These are phyloP conservation scores for Meira miltonrushii DNA, from an alignment of 1,284 basidiomycete genomes.

Conservation along the genomic window DNA sequence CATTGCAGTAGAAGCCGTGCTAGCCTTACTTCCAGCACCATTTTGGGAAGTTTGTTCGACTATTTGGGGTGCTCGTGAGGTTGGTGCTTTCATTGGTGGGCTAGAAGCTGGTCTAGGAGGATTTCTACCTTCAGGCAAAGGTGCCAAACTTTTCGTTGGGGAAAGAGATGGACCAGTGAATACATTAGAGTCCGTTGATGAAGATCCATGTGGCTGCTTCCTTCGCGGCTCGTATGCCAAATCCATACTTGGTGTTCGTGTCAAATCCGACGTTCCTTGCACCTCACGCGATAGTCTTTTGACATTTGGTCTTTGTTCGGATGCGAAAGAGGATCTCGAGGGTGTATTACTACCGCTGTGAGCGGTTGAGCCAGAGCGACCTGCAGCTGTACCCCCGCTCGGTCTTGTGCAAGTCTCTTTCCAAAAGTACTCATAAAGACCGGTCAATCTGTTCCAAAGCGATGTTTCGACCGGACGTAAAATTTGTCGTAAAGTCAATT, in stretches of 20 bases:
- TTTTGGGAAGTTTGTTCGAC: background rate
- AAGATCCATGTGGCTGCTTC: background rate
- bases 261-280: background rate
- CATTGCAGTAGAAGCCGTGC: too few species aligned
- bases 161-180: background rate
- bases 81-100: background rate
- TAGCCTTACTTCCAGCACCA: background rate
- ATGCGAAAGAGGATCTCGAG: background rate
- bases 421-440: conserved; percentile 14
- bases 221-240: background rate
- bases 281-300: background rate
- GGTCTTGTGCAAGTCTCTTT: conserved; percentile 9
- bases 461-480: conserved; percentile 8
- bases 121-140: background rate
- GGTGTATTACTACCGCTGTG: background rate
- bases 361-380: background rate
- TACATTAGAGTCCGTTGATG: background rate
- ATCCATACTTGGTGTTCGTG: background rate
- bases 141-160: background rate
- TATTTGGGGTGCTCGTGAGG: too few species aligned
- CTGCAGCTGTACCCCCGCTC: background rate
- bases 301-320: background rate
- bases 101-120: background rate
- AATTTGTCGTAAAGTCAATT: conserved; percentile 7
- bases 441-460: conserved; percentile 10